Evolutionary conservation across 768 basidiomycete species (phyloP), one percentile per base, ranked within the genome.

Genomic region (Auricularia auricula-judae): DNA sequence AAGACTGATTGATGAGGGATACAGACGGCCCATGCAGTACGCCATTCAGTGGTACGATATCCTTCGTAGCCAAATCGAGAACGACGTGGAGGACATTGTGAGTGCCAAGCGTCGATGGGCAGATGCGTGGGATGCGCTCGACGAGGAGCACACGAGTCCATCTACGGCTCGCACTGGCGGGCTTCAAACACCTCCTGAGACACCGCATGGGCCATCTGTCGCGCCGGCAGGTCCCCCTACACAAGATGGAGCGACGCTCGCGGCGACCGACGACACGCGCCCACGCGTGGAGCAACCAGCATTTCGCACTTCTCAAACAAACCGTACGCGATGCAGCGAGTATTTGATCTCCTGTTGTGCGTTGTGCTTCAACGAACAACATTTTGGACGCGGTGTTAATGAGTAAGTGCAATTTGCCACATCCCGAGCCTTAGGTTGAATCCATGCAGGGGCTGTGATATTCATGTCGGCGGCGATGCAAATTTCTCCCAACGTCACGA

Each of bases 401-500:
- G 62, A 61, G 66, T 69, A 64, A 60, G 75, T 62, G 61, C 5
- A 21, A 59, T n/a, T 4, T 21, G 29, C 33, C 62, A 23, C 35
- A 5, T 7, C 53, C 23, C 23, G 36, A 23, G 23, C 23, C 36
- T 35, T n/a, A 8, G 33, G 21, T 29, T n/a, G 18, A 73, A 5
- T 39, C 36, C 10, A 33, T 36, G 54, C 18, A 67, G 76, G 0
- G 76, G 79, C 0, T 74, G 71, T 1, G 76, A 80, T 63, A 69
- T 79, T 7, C 76, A 78, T 51, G 66, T 80, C 0, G 71, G 71
- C 0, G 69, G 70, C 0, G 77, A 80, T 69, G 76, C 76, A 0
- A 78, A 77, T 44, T 79, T 79, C 65, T 74, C 76, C 59, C 76
- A 80, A 63, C 67, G 71, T 0, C 78, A 81, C 62, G 61, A 70